These are phyloP conservation scores for Delonix regia DNA, from an alignment of 306 rosid genomes.

Conservation along the genomic window DNA sequence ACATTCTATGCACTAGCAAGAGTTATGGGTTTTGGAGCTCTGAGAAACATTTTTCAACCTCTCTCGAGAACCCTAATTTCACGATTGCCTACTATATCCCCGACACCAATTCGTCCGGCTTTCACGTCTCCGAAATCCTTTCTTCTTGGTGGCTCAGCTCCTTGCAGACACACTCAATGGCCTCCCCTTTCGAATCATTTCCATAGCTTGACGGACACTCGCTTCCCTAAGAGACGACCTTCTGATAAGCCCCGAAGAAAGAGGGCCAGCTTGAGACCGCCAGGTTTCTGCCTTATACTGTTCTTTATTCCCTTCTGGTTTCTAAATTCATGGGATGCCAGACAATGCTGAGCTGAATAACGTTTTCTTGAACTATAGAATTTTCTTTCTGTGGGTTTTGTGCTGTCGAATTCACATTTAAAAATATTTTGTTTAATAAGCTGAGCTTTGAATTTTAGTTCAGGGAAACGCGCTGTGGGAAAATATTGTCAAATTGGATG, in stretches of 20 bases:
- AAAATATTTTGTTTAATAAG: not conserved
- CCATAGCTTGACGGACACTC: slow-evolving; percentile 84
- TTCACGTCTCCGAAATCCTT: slow-evolving; percentile 31
- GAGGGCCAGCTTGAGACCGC: slow-evolving; percentile 73
- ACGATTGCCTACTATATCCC: slow-evolving; percentile 13
- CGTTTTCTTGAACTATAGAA: not conserved
- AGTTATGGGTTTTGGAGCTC: slow-evolving; percentile 64
- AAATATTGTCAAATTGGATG: not conserved
- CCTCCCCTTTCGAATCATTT: slow-evolving; percentile 50
- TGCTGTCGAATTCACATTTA: not conserved
- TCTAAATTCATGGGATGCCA: not conserved
- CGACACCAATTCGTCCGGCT: slow-evolving; percentile 32
- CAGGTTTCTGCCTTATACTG: slow-evolving; percentile 48
- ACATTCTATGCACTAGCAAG: not conserved
- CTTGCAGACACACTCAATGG: slow-evolving; percentile 48
- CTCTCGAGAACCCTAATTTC: slow-evolving; percentile 48
- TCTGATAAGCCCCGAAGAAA: slow-evolving; percentile 68
- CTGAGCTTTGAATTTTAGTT: not conserved
- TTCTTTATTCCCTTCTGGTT: not conserved
- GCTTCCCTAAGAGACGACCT: slow-evolving; percentile 83
- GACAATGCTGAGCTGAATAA: not conserved
- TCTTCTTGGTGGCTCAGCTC: slow-evolving; percentile 13
- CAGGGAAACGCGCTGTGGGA: not conserved
- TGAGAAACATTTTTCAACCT: slow-evolving; percentile 61
- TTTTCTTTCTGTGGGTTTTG: not conserved